Conservation (phyloP, 768 basidiomycete genomes). For the Daedaleopsis sinensis region DNA sequence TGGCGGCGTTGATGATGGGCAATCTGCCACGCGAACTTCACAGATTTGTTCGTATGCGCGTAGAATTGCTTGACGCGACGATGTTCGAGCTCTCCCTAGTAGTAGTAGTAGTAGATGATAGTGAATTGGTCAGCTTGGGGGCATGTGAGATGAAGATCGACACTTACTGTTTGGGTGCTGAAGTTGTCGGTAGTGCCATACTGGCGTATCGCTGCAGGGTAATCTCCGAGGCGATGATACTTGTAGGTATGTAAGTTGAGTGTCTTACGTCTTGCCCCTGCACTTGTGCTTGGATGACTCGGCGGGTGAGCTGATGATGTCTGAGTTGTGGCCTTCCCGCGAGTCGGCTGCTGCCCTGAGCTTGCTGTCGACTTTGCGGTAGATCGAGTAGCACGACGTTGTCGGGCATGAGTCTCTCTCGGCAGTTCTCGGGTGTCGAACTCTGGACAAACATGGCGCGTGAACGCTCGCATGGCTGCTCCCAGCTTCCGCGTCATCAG, state of each 20-base stretch:
- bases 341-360: no score
- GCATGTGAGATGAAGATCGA: background rate
- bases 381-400: slow-evolving; percentile 9
- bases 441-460: slow-evolving; percentile 24
- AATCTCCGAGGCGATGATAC: slow-evolving; percentile 29
- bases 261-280: background rate
- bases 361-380: no score
- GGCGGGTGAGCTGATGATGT: no score
- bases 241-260: slow-evolving; percentile 32
- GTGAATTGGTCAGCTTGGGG: background rate
- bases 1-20: slow-evolving; percentile 6
- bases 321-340: no score
- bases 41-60: slow-evolving; percentile 37
- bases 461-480: slow-evolving; percentile 36
- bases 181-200: slow-evolving; percentile 28
- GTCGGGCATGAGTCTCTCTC: slow-evolving; percentile 31
- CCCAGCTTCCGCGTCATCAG: slow-evolving; percentile 33
- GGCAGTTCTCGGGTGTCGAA: slow-evolving; percentile 41
- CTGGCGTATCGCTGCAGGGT: slow-evolving; percentile 4
- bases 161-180: slow-evolving; percentile 29
- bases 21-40: slow-evolving; percentile 33
- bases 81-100: slow-evolving; percentile 46
- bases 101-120: no score
- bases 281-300: no score
- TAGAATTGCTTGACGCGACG: slow-evolving; percentile 40